A percentile compares a stretch with the other conserved stretches of the same genome.
phyloP scores from a whole-genome alignment of 768 basidiomycete species.

The Hericium coralloides region DNA sequence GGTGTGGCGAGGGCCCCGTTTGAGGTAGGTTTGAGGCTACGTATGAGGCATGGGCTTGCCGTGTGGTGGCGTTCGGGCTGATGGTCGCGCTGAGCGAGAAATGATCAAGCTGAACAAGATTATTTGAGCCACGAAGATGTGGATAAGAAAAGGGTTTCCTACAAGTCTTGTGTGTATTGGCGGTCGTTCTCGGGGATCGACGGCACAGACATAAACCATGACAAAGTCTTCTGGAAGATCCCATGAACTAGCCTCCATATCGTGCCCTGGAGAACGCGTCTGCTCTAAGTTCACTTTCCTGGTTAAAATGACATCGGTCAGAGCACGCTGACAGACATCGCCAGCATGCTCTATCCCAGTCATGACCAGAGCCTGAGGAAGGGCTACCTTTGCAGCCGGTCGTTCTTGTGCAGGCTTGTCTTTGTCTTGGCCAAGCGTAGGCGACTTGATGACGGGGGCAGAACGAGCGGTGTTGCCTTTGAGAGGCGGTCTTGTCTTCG shows the following conservation, averaged over 20 bases:
- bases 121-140: not conserved
- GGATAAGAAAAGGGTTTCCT: constrained; percentile 18
- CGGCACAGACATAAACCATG: constrained; percentile 62
- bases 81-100: constrained; percentile 71
- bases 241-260: constrained; percentile 28
- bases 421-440: constrained; percentile 1
- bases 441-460: not conserved
- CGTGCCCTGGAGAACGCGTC: constrained; percentile 16
- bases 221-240: constrained; percentile 62
- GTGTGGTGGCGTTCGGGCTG: constrained; percentile 24
- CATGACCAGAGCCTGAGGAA: constrained; percentile 55
- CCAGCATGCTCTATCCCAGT: constrained; percentile 62
- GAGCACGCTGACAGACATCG: constrained; percentile 44
- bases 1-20: constrained; percentile 16
- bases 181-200: constrained; percentile 57
- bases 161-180: constrained; percentile 58
- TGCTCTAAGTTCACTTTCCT: not conserved
- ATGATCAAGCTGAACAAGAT: constrained; percentile 51
- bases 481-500: not conserved
- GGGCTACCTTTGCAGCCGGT: constrained; percentile 20
- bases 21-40: constrained; percentile 16
- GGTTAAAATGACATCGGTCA: constrained; percentile 38
- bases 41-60: constrained; percentile 23
- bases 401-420: constrained; percentile 5
- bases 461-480: constrained; percentile 1